Base-by-base conservation (phyloP, 495 filamentous ascomycete genomes). In the Glarea lozoyensis region DNA sequence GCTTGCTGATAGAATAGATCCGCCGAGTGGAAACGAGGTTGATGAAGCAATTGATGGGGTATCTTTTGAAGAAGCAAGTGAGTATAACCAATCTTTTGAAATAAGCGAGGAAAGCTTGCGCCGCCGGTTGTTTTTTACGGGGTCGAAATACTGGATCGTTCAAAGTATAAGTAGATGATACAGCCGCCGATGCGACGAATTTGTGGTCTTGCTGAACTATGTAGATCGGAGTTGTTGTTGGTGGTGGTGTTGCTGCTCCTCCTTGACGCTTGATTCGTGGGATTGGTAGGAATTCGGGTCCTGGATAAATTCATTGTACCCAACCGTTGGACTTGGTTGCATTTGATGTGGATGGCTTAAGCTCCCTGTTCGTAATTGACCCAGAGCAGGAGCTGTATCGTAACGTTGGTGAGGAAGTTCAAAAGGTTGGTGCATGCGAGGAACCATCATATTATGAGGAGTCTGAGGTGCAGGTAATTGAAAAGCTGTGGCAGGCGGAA, bases 311-410 rank as follows among this genome's bases (percentile, higher is more conserved):
- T 43, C 40, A 13, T 45, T 18, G 21, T 43, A 48, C 15, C 37
- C 21, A n/a, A n/a, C n/a, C n/a, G n/a, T n/a, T 11, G 48, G 43
- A 37, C 16, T 35, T 10, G 23, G 37, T 11, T 18, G 32, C 13
- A 48, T 37, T 3, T 43, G 47, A 21, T 54, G 42, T 7, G 45
- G 50, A 37, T 53, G 50, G 6, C 36, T 32, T 2, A 48, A 13
- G 29, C 52, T 50, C 1, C 47, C 47, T 15, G 40, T 48, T 18
- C 52, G 22, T 11, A 54, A 19, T 32, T 35, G 37, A 33, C 46
- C 42, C 3, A 37, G 37, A n/a, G 42, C 30, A 19, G 45, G 27
- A 10, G 19, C 27, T 15, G 27, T 15, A 16, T 49, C 45, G 25
- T 42, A 43, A 17, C 16, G 6, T 11, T 19, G 2, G 16, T n/a